Base-by-base conservation (phyloP, 2,329 filamentous ascomycete species). In the Plectosphaerella sp. region DNA sequence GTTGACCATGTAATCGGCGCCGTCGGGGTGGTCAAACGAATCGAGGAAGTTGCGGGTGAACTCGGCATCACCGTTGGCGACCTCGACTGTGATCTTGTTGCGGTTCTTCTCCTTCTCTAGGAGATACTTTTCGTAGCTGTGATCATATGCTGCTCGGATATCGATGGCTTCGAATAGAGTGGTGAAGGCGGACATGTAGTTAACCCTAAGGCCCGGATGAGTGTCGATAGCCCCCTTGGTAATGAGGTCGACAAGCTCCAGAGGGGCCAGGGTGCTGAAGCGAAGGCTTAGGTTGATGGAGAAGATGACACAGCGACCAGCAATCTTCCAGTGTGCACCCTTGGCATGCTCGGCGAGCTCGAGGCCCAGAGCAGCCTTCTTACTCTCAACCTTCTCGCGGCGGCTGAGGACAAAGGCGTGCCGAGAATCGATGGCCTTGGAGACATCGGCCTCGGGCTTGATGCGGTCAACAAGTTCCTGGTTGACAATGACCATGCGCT, bases 321-420 rank as follows among this genome's bases (percentile, higher is more conserved):
- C 93, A 61, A 96, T 92, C 74, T 96, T 97, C 94, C 94, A 99
- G 65, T 99, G 95, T 1, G 91, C 90, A 3, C 82, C 82, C 61
- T 84, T 86, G 2, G 91, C 89, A 54, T 87, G 74, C 54, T 88
- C 82, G 4, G 92, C 87, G 33, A 99, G 77, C 65, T 97, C 91
- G 51, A 90, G 75, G 0, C 92, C 89, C 24, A 99, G 73, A 4
- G 83, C 80, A 0, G 85, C 77, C 72, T 99, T 99, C 72, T 89
- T 91, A 50, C 79, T 77, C 68, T 99, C 94, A 5, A 97, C 91
- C 54, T 82, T 81, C 49, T 76, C 77, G 53, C 92, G 82, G 52
- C 93, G 88, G 57, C 85, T 83, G 52, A 87, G 72, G 58, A 99
- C 90, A 58, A 86, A 87, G 3, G 85, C 76, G 58, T 88, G 84